A percentile compares a stretch with the other conserved stretches of the same genome.
Conservation (phyloP, 176 grass and related monocot species). For the Oryza glaberrima region DNA sequence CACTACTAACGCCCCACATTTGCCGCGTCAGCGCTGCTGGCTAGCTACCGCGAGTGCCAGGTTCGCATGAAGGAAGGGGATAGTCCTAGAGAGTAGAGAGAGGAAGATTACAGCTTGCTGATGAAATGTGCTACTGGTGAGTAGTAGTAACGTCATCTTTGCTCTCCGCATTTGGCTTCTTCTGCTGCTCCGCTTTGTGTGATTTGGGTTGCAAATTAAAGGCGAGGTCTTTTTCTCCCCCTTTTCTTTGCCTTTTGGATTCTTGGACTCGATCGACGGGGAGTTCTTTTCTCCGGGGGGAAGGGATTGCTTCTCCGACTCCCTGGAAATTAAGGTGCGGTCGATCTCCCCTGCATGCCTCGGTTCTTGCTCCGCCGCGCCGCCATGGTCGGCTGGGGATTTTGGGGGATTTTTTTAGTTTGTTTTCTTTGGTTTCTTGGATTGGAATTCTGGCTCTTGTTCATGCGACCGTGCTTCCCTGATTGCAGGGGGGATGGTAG, state of each 20-base stretch:
- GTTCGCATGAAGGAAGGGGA: neutral
- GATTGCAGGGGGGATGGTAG: constrained; percentile 21
- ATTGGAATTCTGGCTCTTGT: constrained; percentile 26
- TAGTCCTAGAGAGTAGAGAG: constrained; percentile 19
- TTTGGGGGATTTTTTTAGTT: neutral
- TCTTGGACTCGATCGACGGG: neutral
- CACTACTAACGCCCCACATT: too few relatives aligned
- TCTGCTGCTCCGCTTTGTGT: constrained; percentile 11
- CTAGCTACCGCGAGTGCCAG: neutral
- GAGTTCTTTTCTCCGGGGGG: neutral
- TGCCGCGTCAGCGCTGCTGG: too few relatives aligned
- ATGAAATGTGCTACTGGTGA: neutral
- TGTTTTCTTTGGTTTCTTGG: constrained; percentile 17
- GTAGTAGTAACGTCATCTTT: neutral
- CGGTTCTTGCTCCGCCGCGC: constrained; percentile 17
- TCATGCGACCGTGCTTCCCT: neutral
- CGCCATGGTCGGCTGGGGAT: constrained; percentile 13
- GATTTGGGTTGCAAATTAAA: neutral
- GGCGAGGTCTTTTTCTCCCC: neutral
- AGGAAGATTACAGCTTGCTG: neutral
- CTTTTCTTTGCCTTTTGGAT: constrained; percentile 28
- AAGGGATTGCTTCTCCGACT: neutral
- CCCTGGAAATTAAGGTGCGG: constrained; percentile 2
- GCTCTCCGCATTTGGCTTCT: neutral
- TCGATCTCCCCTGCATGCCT: neutral